Evolutionary conservation across 805 yeast genomes (phyloP).

Genomic region (Wickerhamomyces subpelliculosus): DNA sequence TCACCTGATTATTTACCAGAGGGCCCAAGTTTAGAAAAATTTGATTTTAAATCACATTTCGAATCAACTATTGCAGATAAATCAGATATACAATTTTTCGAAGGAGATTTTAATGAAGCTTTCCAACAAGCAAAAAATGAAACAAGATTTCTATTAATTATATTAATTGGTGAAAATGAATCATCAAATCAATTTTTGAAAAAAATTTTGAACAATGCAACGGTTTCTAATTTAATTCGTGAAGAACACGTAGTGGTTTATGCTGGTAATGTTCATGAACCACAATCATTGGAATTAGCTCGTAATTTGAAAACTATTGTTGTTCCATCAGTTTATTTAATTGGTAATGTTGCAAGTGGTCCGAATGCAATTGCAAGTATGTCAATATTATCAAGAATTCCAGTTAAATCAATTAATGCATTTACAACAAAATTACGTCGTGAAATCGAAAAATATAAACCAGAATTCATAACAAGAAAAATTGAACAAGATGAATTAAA

Average conservation of each 20-base stretch:
- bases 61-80: constrained; percentile 12
- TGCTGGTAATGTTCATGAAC: constrained; percentile 55
- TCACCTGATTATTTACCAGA: constrained; percentile 26
- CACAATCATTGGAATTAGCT: constrained; percentile 65
- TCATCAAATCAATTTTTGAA: constrained; percentile 35
- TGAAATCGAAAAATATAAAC: constrained; percentile 48
- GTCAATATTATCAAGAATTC: constrained; percentile 26
- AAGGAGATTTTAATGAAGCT: constrained; percentile 17
- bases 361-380: constrained; percentile 25
- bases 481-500: constrained; percentile 54
- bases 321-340: constrained; percentile 48
- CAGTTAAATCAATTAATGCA: constrained; percentile 23
- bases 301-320: constrained; percentile 43
- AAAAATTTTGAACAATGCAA: constrained; percentile 37
- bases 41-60: constrained; percentile 9
- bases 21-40: constrained; percentile 16
- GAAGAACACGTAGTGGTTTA: constrained; percentile 47
- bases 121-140: constrained; percentile 13
- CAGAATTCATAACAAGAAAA: constrained; percentile 54
- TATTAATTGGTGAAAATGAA: constrained; percentile 14
- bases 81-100: constrained; percentile 5
- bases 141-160: constrained; percentile 13
- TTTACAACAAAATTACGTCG: constrained; percentile 30
- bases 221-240: constrained; percentile 31
- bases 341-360: constrained; percentile 49